Evolutionary conservation across 1,284 basidiomycete species (phyloP).

Genomic region (Peniophora sp.): DNA sequence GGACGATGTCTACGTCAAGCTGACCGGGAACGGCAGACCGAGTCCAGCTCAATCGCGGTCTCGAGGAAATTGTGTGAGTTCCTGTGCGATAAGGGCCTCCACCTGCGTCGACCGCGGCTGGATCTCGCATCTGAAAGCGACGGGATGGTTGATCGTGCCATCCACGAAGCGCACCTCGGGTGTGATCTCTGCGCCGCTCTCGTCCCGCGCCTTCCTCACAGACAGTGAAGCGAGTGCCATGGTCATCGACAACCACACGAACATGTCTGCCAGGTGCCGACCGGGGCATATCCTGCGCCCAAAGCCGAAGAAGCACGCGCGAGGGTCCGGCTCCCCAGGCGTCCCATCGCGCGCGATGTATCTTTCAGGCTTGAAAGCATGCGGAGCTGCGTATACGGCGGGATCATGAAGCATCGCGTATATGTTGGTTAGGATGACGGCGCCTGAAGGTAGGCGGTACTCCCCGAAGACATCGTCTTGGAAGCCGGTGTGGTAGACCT

Average conservation of each 20-base stretch:
- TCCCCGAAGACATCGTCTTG: constrained; percentile 6
- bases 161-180: constrained; percentile 5
- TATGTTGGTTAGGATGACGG: not conserved
- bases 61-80: too few species aligned
- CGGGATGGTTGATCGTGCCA: constrained; percentile 8
- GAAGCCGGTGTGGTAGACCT: constrained; percentile 10
- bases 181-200: constrained; percentile 7
- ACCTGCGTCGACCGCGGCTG: constrained; percentile 8
- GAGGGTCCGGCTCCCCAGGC: too few species aligned
- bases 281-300: constrained; percentile 4
- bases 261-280: not conserved
- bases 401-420: not conserved
- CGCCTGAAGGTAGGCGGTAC: not conserved
- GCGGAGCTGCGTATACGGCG: not conserved
- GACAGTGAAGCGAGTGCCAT: constrained; percentile 9
- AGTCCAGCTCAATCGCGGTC: too few species aligned
- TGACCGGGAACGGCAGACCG: too few species aligned
- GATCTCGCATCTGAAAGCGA: constrained; percentile 11
- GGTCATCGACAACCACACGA: constrained; percentile 10
- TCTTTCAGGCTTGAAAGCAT: not conserved
- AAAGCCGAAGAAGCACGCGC: not conserved
- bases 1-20: too few species aligned
- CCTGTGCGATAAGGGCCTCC: constrained; percentile 2
- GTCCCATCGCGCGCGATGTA: not conserved
- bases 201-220: constrained; percentile 4